These are phyloP conservation scores for Taphrina wiesneri DNA, from an alignment of 1,139 yeast species.

Conservation along the genomic window DNA sequence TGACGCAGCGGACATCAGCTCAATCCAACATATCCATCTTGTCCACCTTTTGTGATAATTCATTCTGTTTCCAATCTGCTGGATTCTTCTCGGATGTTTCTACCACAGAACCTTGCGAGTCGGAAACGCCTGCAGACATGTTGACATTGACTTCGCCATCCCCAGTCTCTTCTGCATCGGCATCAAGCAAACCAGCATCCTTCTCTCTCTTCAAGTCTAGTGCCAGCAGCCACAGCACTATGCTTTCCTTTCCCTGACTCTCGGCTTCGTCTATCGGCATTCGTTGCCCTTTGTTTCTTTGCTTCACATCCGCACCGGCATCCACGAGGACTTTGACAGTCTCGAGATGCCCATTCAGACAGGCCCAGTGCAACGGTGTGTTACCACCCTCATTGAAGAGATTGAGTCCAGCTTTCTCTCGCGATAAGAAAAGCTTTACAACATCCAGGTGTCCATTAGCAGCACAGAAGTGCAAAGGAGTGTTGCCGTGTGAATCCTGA, in stretches of 20 bases:
- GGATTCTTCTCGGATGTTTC: not conserved
- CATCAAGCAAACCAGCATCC: slow-evolving; percentile 26
- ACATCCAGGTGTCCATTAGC: slow-evolving; percentile 73
- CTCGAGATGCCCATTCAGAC: slow-evolving; percentile 78
- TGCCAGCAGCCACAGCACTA: slow-evolving; percentile 59
- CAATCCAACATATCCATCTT: slow-evolving; percentile 20
- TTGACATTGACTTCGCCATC: slow-evolving; percentile 17
- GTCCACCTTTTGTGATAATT: not conserved
- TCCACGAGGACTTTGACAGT: slow-evolving; percentile 71
- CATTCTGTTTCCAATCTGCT: not conserved
- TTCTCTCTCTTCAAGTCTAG: slow-evolving; percentile 37
- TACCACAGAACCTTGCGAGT: not conserved
- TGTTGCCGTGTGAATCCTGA: slow-evolving; percentile 63
- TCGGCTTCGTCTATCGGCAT: slow-evolving; percentile 91
- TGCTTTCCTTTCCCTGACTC: slow-evolving; percentile 53
- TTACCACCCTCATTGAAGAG: slow-evolving; percentile 76
- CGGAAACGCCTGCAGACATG: slow-evolving; percentile 22
- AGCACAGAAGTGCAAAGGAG: slow-evolving; percentile 90
- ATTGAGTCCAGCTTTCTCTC: not conserved
- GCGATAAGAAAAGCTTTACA: not conserved
- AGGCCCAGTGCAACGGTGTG: slow-evolving; percentile 95
- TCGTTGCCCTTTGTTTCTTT: slow-evolving; percentile 71
- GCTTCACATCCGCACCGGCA: slow-evolving; percentile 77
- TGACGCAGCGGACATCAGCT: too few relatives aligned
- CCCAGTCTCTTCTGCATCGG: slow-evolving; percentile 20